Percentiles rank a stretch among this genome's conserved stretches.
phyloP scores from a whole-genome alignment of 495 filamentous ascomycete species.

The Clavariopsis aquatica region DNA sequence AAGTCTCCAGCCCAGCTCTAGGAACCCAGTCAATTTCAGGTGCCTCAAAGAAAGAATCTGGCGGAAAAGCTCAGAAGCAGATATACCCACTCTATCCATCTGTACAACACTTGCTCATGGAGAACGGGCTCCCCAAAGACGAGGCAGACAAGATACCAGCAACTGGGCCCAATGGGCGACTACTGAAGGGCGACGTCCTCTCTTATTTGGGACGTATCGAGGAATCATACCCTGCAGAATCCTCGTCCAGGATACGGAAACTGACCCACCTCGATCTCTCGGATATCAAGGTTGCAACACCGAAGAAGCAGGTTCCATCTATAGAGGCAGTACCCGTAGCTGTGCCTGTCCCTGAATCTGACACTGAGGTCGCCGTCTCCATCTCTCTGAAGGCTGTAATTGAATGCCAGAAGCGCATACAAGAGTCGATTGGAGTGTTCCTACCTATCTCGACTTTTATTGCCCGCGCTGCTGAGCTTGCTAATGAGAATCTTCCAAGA shows the following conservation, averaged over 20 bases:
- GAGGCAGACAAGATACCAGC: slow-evolving; percentile 78
- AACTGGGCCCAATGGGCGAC: slow-evolving; percentile 82
- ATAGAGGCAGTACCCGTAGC: slow-evolving; percentile 44
- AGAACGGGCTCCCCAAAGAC: slow-evolving; percentile 69
- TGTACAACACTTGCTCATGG: slow-evolving; percentile 75
- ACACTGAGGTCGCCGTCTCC: slow-evolving; percentile 63
- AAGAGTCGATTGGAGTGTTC: slow-evolving; percentile 70
- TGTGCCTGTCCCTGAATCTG: slow-evolving; percentile 48
- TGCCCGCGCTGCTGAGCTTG: slow-evolving; percentile 74
- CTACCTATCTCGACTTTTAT: slow-evolving; percentile 87
- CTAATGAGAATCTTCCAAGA: slow-evolving; percentile 80
- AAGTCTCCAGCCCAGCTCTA: slow-evolving; percentile 36
- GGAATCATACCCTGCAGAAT: slow-evolving; percentile 65
- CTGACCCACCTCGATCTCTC: slow-evolving; percentile 84
- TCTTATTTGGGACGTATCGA: slow-evolving; percentile 81
- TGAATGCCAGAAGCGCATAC: slow-evolving; percentile 75
- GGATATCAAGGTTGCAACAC: slow-evolving; percentile 78
- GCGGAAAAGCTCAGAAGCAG: slow-evolving; percentile 60
- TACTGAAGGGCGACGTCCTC: slow-evolving; percentile 94
- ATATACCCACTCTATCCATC: slow-evolving; percentile 78
- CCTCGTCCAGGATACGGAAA: slow-evolving; percentile 68
- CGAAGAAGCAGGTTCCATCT: slow-evolving; percentile 46
- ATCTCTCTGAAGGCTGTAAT: slow-evolving; percentile 76
- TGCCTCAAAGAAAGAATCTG: slow-evolving; percentile 38
- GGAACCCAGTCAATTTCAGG: slow-evolving; percentile 40